These are phyloP conservation scores for Eucalyptus cloeziana DNA, from an alignment of 345 rosid species.

Conservation along the genomic window DNA sequence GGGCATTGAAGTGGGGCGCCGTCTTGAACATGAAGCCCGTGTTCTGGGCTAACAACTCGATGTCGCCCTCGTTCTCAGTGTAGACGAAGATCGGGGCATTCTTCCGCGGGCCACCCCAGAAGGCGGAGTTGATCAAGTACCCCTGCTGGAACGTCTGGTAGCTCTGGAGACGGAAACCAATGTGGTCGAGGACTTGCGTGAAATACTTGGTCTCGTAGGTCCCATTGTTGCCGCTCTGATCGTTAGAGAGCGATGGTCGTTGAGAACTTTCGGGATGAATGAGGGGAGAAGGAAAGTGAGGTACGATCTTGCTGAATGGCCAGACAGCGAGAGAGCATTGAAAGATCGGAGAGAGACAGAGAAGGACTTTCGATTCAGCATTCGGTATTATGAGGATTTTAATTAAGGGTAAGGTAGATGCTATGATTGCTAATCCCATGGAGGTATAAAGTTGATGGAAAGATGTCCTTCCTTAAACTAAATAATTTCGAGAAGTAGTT, in stretches of 20 bases:
- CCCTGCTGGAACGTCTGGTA: slow-evolving; percentile 49
- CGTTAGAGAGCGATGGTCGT: not conserved
- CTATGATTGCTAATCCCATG: not conserved
- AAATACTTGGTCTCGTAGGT: slow-evolving; percentile 20
- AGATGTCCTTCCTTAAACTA: no score
- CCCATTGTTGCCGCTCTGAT: not conserved
- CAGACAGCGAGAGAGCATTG: not conserved
- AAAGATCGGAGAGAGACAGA: not conserved
- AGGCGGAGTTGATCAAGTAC: slow-evolving; percentile 42
- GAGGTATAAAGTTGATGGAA: no score
- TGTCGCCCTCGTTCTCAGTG: slow-evolving; percentile 72
- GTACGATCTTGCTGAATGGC: not conserved
- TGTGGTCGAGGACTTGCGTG: slow-evolving; percentile 54
- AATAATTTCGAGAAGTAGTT: not conserved
- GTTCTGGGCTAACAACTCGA: slow-evolving; percentile 70
- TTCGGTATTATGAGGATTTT: not conserved
- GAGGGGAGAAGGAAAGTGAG: not conserved
- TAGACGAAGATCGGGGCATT: slow-evolving; percentile 46
- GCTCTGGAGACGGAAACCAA: slow-evolving; percentile 31
- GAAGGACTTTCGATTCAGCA: not conserved
- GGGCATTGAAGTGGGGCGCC: slow-evolving; percentile 69
- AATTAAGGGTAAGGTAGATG: not conserved
- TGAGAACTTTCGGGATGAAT: not conserved
- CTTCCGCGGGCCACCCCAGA: slow-evolving; percentile 30
- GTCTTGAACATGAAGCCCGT: slow-evolving; percentile 65